Conservation (phyloP, 139 green algal species). For the Edaphochlamys debaryana region DNA sequence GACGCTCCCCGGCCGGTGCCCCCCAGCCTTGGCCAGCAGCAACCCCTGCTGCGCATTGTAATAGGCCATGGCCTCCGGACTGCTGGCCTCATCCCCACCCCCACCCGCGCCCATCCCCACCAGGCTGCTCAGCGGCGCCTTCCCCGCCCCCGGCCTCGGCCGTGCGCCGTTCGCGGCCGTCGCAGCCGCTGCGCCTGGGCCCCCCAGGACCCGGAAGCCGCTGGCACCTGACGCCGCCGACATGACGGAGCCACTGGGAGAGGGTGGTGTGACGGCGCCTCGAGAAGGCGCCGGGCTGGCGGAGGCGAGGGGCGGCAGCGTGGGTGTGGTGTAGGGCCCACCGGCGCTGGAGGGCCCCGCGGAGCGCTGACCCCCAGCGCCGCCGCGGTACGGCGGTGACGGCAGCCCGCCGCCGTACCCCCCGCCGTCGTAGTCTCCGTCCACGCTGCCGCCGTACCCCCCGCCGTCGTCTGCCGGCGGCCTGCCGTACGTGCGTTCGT, state of each 20-base stretch:
- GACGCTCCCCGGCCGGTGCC: constrained; percentile 46
- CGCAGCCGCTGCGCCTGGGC: not conserved
- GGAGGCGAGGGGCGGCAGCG: not conserved
- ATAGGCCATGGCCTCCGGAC: constrained; percentile 51
- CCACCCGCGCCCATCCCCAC: too few species aligned
- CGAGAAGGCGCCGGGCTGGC: not conserved
- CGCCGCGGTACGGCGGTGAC: too few species aligned
- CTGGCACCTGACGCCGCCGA: not conserved
- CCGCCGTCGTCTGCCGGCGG: constrained; percentile 6
- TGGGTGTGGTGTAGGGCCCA: too few species aligned
- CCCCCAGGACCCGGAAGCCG: not conserved
- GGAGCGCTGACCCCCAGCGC: too few species aligned
- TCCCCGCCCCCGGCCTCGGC: not conserved
- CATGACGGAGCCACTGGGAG: not conserved
- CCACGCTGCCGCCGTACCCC: not conserved
- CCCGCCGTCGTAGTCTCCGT: not conserved
- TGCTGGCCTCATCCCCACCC: constrained; percentile 9
- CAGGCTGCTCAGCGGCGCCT: constrained; percentile 38
- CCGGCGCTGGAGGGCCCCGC: too few species aligned
- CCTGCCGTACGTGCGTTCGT: constrained; percentile 19
- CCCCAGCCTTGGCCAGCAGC: constrained; percentile 7
- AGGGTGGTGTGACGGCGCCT: not conserved
- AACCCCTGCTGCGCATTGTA: constrained; percentile 51
- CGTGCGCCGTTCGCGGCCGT: too few species aligned
- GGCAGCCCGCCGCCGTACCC: too few species aligned